Evolutionary conservation across 495 filamentous ascomycete genomes (phyloP).

Genomic region (Pyronema omphalodes): DNA sequence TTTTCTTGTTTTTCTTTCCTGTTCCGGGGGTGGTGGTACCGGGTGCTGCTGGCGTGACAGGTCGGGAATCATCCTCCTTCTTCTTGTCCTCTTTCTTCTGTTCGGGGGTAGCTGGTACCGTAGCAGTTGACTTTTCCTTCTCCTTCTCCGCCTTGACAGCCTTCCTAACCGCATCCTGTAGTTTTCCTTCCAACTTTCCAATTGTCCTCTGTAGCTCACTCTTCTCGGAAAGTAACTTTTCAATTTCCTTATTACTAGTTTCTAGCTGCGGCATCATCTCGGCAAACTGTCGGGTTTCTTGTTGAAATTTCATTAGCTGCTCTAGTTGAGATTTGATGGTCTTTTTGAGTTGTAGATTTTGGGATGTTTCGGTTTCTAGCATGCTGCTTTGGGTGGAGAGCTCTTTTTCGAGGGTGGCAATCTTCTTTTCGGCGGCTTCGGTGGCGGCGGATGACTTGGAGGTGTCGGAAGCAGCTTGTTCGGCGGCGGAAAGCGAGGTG

Average conservation of each 20-base stretch:
- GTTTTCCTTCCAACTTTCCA: slow-evolving; percentile 18
- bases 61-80: slow-evolving; percentile 50
- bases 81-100: slow-evolving; percentile 78
- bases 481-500: no score
- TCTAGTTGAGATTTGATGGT: slow-evolving; percentile 25
- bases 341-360: slow-evolving; percentile 34
- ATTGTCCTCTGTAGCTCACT: slow-evolving; percentile 12
- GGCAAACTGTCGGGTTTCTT: background rate
- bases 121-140: slow-evolving; percentile 3
- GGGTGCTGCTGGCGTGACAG: slow-evolving; percentile 28
- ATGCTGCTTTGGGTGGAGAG: slow-evolving; percentile 24
- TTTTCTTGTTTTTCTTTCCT: slow-evolving; percentile 57
- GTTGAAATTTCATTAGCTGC: background rate
- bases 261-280: slow-evolving; percentile 2
- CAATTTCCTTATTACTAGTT: slow-evolving; percentile 5
- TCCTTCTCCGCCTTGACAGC: background rate
- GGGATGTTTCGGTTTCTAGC: slow-evolving; percentile 30
- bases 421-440: background rate
- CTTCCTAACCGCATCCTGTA: slow-evolving; percentile 1
- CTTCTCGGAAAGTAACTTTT: slow-evolving; percentile 7
- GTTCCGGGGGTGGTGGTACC: background rate
- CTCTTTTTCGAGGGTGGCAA: slow-evolving; percentile 4
- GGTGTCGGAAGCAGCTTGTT: background rate
- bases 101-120: slow-evolving; percentile 8
- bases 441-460: background rate